Conservation (phyloP, 2,329 filamentous ascomycete species). For the Aspergillus terreus region DNA sequence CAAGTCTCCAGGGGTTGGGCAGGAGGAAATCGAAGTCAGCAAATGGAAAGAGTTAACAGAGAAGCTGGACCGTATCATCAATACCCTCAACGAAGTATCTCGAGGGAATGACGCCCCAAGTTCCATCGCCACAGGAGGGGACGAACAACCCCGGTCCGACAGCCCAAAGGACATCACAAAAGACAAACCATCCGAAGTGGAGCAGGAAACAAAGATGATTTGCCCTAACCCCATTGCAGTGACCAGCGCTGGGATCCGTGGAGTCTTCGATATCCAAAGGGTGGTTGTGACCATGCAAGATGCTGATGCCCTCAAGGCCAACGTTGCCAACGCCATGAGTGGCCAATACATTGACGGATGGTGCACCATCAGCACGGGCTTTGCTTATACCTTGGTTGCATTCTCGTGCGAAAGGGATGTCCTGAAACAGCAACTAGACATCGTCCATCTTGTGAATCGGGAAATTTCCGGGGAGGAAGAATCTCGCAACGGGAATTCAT, state of each 20-base stretch:
- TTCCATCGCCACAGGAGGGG: too few relatives aligned
- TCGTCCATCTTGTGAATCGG: slow-evolving; percentile 8
- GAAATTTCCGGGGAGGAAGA: not conserved
- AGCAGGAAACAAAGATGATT: slow-evolving; percentile 2
- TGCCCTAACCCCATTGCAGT: slow-evolving; percentile 15
- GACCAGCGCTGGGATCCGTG: slow-evolving; percentile 12
- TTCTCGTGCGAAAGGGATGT: slow-evolving; percentile 8
- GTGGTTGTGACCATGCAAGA: slow-evolving; percentile 14
- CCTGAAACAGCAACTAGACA: slow-evolving; percentile 7
- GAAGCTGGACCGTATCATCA: too few relatives aligned
- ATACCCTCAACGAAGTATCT: not conserved
- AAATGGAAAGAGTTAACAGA: not conserved
- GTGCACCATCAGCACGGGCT: slow-evolving; percentile 15
- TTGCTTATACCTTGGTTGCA: slow-evolving; percentile 7
- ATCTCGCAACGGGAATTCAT: not conserved
- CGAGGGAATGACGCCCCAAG: not conserved
- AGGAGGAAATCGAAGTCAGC: not conserved
- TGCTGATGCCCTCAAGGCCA: slow-evolving; percentile 8
- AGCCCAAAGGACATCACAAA: too few relatives aligned
- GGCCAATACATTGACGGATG: slow-evolving; percentile 14
- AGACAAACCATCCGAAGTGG: too few relatives aligned
- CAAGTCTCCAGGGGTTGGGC: too few relatives aligned
- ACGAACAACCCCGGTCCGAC: too few relatives aligned
- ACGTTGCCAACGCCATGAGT: slow-evolving; percentile 6
- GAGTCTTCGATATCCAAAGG: slow-evolving; percentile 16